Conservation (phyloP, 1,284 basidiomycete species). For the Wallemia hederae region DNA sequence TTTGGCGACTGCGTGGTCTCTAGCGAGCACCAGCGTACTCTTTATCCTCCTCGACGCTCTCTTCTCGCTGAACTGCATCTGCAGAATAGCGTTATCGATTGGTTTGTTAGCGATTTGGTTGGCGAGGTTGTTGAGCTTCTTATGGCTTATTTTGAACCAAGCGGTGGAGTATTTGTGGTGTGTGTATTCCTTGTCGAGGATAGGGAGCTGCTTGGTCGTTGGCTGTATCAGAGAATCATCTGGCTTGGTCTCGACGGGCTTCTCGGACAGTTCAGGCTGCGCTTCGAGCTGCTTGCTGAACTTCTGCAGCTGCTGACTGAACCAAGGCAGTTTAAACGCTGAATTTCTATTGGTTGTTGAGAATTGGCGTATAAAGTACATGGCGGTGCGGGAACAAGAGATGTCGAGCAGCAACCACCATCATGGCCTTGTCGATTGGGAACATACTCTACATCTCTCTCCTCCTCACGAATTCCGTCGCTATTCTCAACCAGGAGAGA, state of each 20-base stretch:
- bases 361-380: not conserved
- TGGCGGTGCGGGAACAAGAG: not conserved
- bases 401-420: not conserved
- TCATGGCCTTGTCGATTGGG: constrained; percentile 21
- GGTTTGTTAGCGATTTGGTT: constrained; percentile 64
- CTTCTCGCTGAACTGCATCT: constrained; percentile 87
- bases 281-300: constrained; percentile 24
- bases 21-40: constrained; percentile 60
- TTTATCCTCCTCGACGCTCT: constrained; percentile 55
- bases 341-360: not conserved
- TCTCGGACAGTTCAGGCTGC: not conserved
- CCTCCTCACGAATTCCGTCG: constrained; percentile 71
- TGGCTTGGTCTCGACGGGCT: not conserved
- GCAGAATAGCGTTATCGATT: constrained; percentile 75
- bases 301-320: not conserved
- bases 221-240: constrained; percentile 15
- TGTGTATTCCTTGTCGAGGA: not conserved
- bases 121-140: constrained; percentile 68
- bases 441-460: constrained; percentile 39
- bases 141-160: constrained; percentile 70
- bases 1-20: constrained; percentile 64
- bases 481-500: constrained; percentile 76
- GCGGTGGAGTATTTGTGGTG: constrained; percentile 74
- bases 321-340: not conserved
- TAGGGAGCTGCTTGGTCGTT: constrained; percentile 4